Base-by-base conservation (phyloP, 2,329 filamentous ascomycete genomes). In the Paradendryphiella salina region DNA sequence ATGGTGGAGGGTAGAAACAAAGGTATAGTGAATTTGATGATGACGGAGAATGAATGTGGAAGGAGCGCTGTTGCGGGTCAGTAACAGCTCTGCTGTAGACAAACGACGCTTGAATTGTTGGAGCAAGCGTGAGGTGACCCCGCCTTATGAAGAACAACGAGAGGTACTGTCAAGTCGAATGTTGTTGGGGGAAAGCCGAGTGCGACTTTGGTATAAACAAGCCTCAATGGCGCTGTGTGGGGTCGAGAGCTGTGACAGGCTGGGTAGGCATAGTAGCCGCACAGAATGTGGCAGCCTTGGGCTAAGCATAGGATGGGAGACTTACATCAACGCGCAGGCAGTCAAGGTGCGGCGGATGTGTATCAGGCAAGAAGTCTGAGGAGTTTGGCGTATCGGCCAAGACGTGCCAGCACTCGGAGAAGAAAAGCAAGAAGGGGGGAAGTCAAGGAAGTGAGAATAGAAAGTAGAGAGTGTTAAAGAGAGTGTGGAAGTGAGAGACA, bases 371-470 rank as follows among this genome's bases (percentile, higher is more conserved):
- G 44, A 39, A 48, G 56, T 59, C 42, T 57, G 60, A 64, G 55
- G 54, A 59, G 53, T 42, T 65, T 55, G 52, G 56, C 60, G 66
- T 67, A 55, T 59, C 54, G 61, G 67, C 66, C 68, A 71, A 71
- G 67, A 69, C 68, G 70, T 72, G 69, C 69, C 70, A 71, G 70
- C 69, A 73, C 70, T 66, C 28, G 13, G 36, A 32, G 56, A 50
- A 47, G 44, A 56, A 56, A 46, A 57, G 43, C 52, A 55, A 40
- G 44, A 50, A 57, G 59, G 17, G 23, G 46, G 47, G 48, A 56
- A 56, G 44, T 21, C 44, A 49, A 59, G 50, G 53, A 53, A 52
- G 52, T 37, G 46, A 37, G 34, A 39, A 46, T 11, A 46, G 47
- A 55, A 46, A 3, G 48, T 40, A 50, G 46, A 58, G 49, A 29